Evolutionary conservation across 306 rosid genomes (phyloP), one percentile per base, ranked within the genome.

Genomic region (Fagus crenata): DNA sequence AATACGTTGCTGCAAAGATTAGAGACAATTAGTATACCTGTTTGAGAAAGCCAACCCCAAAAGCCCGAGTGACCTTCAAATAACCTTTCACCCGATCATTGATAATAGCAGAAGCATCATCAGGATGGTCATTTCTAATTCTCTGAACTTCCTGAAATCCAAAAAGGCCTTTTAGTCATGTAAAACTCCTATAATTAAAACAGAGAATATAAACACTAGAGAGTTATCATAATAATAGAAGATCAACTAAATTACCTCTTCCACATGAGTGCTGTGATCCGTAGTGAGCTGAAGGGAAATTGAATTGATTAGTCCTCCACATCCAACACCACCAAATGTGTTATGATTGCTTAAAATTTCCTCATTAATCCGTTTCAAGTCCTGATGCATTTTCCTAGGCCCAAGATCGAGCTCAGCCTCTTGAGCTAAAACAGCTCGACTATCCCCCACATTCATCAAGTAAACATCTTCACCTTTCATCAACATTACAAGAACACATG

Each of bases 391-490:
- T 9, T 77, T 76, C 32, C 79, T 71, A 6, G 80, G 36, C 72
- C 76, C 49, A 6, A 32, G 67, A 9, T 80, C 76, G 15, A 78
- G 74, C 22, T 81, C 85, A 2, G 72, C 81, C 15, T 53, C 56
- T 36, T 64, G 86, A 80, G 95, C 97, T 22, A 92, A 84, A 59
- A 89, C 78, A 0, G 90, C 96, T 2, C 93, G 85, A 54, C 96
- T 94, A 53, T 94, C 98, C 42, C 98, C 97, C 6, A 92, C 96
- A 75, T 94, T 92, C 98, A 94, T 90, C 83, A 92, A 80, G 82
- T 84, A 94, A 43, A 90, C 93, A 85, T 92, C 91, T 71, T 94
- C 88, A 1, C 90, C 96, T 76, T 85, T 90, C 95, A 94, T 92
- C 75, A 94, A 43, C 97, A 92, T 89, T 6, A 94, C 95, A 86